phyloP scores from a whole-genome alignment of 1,284 basidiomycete genomes.

The Tilletia walkeri region DNA sequence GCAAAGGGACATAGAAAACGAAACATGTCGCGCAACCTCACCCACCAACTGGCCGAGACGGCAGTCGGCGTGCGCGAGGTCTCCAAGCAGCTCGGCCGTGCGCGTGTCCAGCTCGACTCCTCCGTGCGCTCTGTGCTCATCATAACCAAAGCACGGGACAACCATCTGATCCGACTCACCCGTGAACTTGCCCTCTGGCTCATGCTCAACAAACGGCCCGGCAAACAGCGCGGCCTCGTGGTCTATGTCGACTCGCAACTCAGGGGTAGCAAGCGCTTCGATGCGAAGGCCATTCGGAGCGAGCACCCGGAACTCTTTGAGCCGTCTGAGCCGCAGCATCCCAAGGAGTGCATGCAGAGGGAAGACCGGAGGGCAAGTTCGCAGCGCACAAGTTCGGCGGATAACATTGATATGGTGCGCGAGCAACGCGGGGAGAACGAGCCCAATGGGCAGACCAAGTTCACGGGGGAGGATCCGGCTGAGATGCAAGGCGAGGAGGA shows the following conservation, averaged over 20 bases:
- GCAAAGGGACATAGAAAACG: not conserved
- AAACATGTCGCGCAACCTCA: slow-evolving; percentile 60
- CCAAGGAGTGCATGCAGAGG: slow-evolving; percentile 1
- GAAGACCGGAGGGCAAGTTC: not conserved
- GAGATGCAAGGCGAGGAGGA: slow-evolving; percentile 58
- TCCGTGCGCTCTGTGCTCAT: slow-evolving; percentile 91
- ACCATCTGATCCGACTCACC: slow-evolving; percentile 89
- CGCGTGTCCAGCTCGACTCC: slow-evolving; percentile 71
- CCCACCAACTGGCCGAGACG: slow-evolving; percentile 90
- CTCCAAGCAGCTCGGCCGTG: slow-evolving; percentile 96
- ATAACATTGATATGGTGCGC: slow-evolving; percentile 16
- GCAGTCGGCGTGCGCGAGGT: slow-evolving; percentile 95
- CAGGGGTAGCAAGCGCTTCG: slow-evolving; percentile 86
- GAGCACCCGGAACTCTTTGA: slow-evolving; percentile 86
- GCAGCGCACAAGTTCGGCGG: slow-evolving; percentile 20
- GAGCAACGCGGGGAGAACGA: slow-evolving; percentile 2
- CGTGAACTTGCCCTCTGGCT: slow-evolving; percentile 72
- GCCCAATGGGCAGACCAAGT: not conserved
- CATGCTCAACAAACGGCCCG: slow-evolving; percentile 30
- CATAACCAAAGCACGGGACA: slow-evolving; percentile 97
- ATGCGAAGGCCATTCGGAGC: slow-evolving; percentile 79
- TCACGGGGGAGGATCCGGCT: not conserved
- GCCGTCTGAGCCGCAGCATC: slow-evolving; percentile 59
- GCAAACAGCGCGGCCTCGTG: slow-evolving; percentile 15
- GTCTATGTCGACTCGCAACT: slow-evolving; percentile 90